Evolutionary conservation across 768 basidiomycete species (phyloP), one percentile per base, ranked within the genome.

Genomic region (Mycena maculata): DNA sequence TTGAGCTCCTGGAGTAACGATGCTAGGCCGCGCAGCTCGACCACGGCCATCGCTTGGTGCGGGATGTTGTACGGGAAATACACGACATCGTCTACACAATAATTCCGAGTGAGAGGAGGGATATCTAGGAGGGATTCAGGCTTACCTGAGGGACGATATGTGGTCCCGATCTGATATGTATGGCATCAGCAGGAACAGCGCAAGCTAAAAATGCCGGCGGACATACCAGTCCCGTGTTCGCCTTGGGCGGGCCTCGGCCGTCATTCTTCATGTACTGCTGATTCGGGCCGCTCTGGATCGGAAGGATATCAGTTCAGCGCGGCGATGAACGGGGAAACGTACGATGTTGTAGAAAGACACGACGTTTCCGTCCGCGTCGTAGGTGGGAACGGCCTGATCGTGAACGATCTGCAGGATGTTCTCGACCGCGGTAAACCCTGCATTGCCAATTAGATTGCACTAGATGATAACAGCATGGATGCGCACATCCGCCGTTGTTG

Each of bases 401-500:
- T 66, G 39, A 15, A 70, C 66, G 16, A 70, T 49, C 50, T 70
- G 59, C 15, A 70, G 41, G 7, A 70, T 31, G 30, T 47, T 60
- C 28, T 70, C 64, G 13, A 70, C 61, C 4, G 69, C 65, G n/a
- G 22, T 59, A 64, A 70, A 66, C 69, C 69, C 69, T 70, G 22
- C n/a, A 27, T 10, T 25, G 8, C 31, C 33, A n/a, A n/a, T n/a
- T n/a, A n/a, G n/a, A n/a, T n/a, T n/a, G n/a, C n/a, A n/a, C n/a
- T n/a, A n/a, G n/a, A n/a, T n/a, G n/a, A n/a, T n/a, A n/a, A n/a
- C n/a, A n/a, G n/a, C n/a, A n/a, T n/a, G n/a, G n/a, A n/a, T 8
- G 75, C 82, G 31, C 66, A 81, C 86, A 87, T 38, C 84, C 74
- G 25, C 71, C 72, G 63, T 85, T 66, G 38, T 70, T 23, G 47